Percentiles rank a stretch among this genome's conserved stretches.
phyloP scores from a whole-genome alignment of 768 basidiomycete genomes.

The Rhodocollybia butyracea region DNA sequence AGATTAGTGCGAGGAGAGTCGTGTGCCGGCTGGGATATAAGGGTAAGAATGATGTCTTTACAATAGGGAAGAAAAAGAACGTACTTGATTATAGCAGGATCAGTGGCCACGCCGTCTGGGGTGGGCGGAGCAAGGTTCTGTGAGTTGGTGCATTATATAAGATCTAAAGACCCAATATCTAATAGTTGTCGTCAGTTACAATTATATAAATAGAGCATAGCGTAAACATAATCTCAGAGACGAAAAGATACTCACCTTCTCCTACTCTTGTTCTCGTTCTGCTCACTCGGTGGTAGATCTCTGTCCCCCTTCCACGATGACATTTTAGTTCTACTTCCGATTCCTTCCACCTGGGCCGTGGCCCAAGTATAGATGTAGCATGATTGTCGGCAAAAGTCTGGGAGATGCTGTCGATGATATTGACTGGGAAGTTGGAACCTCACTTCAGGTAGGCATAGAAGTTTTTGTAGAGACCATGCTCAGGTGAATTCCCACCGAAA shows the following conservation, averaged over 20 bases:
- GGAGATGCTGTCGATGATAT: too few relatives aligned
- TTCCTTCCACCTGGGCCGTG: slow-evolving; percentile 38
- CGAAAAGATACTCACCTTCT: not conserved
- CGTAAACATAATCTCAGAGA: not conserved
- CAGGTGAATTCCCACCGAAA: too few relatives aligned
- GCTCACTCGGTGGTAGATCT: slow-evolving; percentile 26
- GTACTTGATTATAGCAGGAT: slow-evolving; percentile 55
- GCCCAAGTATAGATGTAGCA: too few relatives aligned
- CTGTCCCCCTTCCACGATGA: slow-evolving; percentile 34
- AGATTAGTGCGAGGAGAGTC: slow-evolving; percentile 13
- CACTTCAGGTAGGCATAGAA: too few relatives aligned
- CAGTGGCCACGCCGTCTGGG: slow-evolving; percentile 32
- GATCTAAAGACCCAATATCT: too few relatives aligned
- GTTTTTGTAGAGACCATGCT: too few relatives aligned
- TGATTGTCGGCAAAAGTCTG: too few relatives aligned
- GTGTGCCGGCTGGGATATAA: slow-evolving; percentile 38
- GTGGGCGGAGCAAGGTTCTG: slow-evolving; percentile 13
- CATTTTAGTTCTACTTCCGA: too few relatives aligned
- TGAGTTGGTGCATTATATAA: not conserved
- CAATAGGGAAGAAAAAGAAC: slow-evolving; percentile 17
- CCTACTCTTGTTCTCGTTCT: slow-evolving; percentile 3
- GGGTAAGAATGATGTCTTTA: not conserved
- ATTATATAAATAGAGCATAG: too few relatives aligned
- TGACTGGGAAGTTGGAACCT: too few relatives aligned
- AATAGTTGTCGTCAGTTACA: too few relatives aligned